A percentile compares a stretch with the other conserved stretches of the same genome.
Conservation (phyloP, 129 eudicot species). For the Flaveria trinervia region DNA sequence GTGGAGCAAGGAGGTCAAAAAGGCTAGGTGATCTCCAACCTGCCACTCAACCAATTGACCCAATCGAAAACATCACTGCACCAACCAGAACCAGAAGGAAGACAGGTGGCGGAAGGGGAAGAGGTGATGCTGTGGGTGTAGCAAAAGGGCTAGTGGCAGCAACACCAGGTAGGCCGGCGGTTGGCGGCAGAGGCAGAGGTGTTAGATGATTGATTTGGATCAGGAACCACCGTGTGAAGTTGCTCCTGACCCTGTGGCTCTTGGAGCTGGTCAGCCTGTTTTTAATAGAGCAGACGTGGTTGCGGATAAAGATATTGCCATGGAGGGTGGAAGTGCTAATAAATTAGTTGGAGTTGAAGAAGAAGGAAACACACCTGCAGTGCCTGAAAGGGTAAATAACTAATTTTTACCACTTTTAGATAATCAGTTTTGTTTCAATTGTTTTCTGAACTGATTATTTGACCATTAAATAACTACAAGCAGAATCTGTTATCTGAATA, state of each 20-base stretch:
- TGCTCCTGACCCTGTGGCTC: constrained; percentile 54
- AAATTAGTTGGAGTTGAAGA: constrained; percentile 76
- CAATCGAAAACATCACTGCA: constrained; percentile 48
- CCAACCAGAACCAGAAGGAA: constrained; percentile 78
- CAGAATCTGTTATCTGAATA: not conserved
- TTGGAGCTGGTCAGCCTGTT: constrained; percentile 55
- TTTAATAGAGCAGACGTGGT: constrained; percentile 50
- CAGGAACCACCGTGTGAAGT: constrained; percentile 69
- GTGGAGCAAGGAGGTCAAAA: constrained; percentile 99
- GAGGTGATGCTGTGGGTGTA: constrained; percentile 81
- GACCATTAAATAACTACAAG: not conserved
- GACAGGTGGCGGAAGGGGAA: constrained; percentile 87
- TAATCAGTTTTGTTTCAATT: not conserved
- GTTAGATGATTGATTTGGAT: constrained; percentile 82
- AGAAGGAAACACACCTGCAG: constrained; percentile 69
- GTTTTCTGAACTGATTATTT: not conserved
- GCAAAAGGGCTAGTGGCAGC: constrained; percentile 62
- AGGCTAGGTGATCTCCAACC: constrained; percentile 92
- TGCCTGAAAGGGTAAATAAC: constrained; percentile 79
- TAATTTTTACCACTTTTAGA: not conserved
- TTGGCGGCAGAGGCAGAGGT: constrained; percentile 89
- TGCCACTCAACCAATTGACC: constrained; percentile 64
- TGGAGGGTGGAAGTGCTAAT: constrained; percentile 84
- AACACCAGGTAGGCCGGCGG: constrained; percentile 57
- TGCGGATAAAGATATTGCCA: constrained; percentile 70